Conservation (phyloP, 2,329 filamentous ascomycete species). For the Leptographium flavum region DNA sequence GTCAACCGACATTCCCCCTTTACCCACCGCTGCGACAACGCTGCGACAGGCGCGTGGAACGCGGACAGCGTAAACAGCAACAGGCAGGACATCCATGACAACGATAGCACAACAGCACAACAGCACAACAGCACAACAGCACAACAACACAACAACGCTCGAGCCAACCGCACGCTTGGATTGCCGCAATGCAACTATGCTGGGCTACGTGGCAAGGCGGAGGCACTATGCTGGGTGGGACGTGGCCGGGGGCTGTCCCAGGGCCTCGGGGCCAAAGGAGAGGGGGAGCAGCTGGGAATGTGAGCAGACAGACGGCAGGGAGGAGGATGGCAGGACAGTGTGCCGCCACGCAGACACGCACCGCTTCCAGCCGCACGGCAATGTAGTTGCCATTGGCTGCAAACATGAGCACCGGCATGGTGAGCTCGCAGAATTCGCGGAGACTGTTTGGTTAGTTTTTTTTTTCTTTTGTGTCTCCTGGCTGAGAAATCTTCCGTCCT, state of each 20-base stretch:
- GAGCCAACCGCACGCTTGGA: too few relatives aligned
- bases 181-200: background rate
- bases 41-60: too few relatives aligned
- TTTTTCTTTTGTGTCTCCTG: too few relatives aligned
- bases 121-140: too few relatives aligned
- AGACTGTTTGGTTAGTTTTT: slow-evolving; percentile 36
- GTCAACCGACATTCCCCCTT: too few relatives aligned
- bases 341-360: slow-evolving; percentile 20
- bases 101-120: too few relatives aligned
- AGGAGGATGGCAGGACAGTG: background rate
- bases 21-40: too few relatives aligned
- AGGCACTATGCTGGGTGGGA: background rate
- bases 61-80: too few relatives aligned
- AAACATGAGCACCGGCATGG: slow-evolving; percentile 80
- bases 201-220: background rate
- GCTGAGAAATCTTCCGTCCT: too few relatives aligned
- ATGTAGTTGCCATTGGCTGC: slow-evolving; percentile 62
- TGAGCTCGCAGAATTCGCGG: slow-evolving; percentile 57
- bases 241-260: background rate
- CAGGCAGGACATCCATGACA: too few relatives aligned
- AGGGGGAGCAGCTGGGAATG: slow-evolving; percentile 50
- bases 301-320: too few relatives aligned
- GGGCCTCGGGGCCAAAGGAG: slow-evolving; percentile 38
- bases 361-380: slow-evolving; percentile 56
- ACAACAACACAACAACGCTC: too few relatives aligned